A percentile compares a stretch with the other conserved stretches of the same genome.
These are phyloP conservation scores for Hypericum androsaemum DNA, from an alignment of 345 rosid species.

Conservation along the genomic window DNA sequence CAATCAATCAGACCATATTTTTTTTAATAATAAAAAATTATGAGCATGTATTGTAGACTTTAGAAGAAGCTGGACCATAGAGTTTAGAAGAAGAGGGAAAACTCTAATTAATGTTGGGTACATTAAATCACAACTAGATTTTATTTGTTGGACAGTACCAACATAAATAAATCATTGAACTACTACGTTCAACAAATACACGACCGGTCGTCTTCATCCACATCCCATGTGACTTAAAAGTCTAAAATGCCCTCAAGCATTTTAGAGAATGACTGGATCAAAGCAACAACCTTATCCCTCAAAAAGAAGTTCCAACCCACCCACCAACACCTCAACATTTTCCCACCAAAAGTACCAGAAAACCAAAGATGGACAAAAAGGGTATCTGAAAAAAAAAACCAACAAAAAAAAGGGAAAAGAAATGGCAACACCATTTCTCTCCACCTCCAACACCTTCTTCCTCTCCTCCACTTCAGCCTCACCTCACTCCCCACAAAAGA, in stretches of 20 bases:
- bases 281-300: slow-evolving; percentile 34
- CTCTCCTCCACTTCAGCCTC: slow-evolving; percentile 22
- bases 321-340: slow-evolving; percentile 20
- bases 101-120: too few relatives aligned
- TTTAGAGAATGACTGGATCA: slow-evolving; percentile 24
- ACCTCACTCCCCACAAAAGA: slow-evolving; percentile 18
- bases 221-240: background rate
- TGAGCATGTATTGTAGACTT: too few relatives aligned
- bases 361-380: slow-evolving; percentile 1
- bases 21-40: too few relatives aligned
- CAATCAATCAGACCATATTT: too few relatives aligned
- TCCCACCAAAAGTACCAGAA: slow-evolving; percentile 26
- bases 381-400: background rate
- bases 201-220: too few relatives aligned
- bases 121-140: too few relatives aligned
- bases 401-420: background rate
- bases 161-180: too few relatives aligned
- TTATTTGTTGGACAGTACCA: too few relatives aligned
- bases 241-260: slow-evolving; percentile 8
- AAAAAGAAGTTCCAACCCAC: slow-evolving; percentile 8
- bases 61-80: too few relatives aligned
- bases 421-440: slow-evolving; percentile 49
- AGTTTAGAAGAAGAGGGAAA: too few relatives aligned
- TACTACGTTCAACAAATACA: too few relatives aligned
- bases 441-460: slow-evolving; percentile 38